Base-by-base conservation (phyloP, 208 protist species). In the Trypanosoma congolense region DNA sequence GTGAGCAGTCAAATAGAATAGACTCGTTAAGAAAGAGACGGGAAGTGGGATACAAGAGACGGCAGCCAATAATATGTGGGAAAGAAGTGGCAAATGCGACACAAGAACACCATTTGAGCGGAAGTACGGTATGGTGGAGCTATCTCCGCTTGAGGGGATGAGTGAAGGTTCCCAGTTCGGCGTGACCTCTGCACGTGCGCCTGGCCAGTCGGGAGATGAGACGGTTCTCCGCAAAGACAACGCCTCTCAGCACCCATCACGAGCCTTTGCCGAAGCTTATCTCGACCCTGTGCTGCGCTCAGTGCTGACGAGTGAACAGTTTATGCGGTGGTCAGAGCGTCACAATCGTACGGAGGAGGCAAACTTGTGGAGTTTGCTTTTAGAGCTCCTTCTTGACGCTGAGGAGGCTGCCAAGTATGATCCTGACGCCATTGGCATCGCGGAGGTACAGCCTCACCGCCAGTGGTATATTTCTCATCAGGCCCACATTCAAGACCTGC, bases 381-480 rank as follows among this genome's bases (percentile, higher is more conserved):
- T 75, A 22, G 67, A 76, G 24, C 43, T 87, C 25, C 69, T 87
- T 26, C 44, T 67, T 1, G 84, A 92, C 41, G 75, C 75, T 1
- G 77, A 83, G 56, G 69, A 68, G 31, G 50, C 47, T 47, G 56
- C 61, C 19, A 61, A 74, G 42, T 82, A 84, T 45, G 60, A 81
- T 58, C 76, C 86, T 0, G 76, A 81, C 28, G 73, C 65, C 24
- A 85, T 92, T 56, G 81, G 76, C 28, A 65, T 92, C 47, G 59
- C 66, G 19, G 14, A 54, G 0, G 60, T 79, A 18, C 81, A 79
- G 64, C 77, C 80, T 9, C 77, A 85, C 54, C 76, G 86, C 3
- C 78, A 79, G 26, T 93, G 86, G 82, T 93, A 77, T 48, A 65
- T 87, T 42, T 87, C 82, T 25, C 86, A 93, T 24, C 69, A 79